Percentiles rank a stretch among this genome's conserved stretches.
Conservation (phyloP, 1,284 basidiomycete species). For the Microbotryum silenes-acaulis region DNA sequence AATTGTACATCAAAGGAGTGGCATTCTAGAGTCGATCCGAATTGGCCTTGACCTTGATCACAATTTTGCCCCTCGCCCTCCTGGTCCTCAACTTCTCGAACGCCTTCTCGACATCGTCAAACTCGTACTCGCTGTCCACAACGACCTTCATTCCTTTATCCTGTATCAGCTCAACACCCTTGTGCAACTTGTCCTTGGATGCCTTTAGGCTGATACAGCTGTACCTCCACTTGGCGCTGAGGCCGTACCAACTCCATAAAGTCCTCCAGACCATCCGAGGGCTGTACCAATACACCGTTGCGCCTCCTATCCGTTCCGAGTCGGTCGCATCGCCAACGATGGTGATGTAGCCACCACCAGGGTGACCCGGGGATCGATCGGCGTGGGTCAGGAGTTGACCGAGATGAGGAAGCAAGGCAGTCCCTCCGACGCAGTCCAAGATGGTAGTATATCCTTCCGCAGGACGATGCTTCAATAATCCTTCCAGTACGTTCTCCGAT, state of each 20-base stretch:
- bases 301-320: constrained; percentile 32
- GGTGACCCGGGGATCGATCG: not conserved
- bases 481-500: constrained; percentile 45
- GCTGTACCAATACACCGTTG: constrained; percentile 28
- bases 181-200: constrained; percentile 30
- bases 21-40: no score
- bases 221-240: constrained; percentile 24
- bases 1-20: no score
- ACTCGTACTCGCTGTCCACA: constrained; percentile 55
- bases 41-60: constrained; percentile 35
- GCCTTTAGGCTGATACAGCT: constrained; percentile 33
- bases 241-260: constrained; percentile 17
- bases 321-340: constrained; percentile 30
- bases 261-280: constrained; percentile 11
- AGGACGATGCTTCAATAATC: constrained; percentile 41
- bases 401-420: constrained; percentile 29
- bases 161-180: constrained; percentile 30
- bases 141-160: constrained; percentile 45
- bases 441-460: constrained; percentile 39
- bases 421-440: constrained; percentile 38
- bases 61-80: constrained; percentile 57
- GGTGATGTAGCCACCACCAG: constrained; percentile 3
- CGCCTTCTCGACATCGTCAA: constrained; percentile 53
- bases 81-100: constrained; percentile 54
- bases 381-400: constrained; percentile 32